Evolutionary conservation across 257 asterid genomes (phyloP).

Genomic region (Henckelia pumila): DNA sequence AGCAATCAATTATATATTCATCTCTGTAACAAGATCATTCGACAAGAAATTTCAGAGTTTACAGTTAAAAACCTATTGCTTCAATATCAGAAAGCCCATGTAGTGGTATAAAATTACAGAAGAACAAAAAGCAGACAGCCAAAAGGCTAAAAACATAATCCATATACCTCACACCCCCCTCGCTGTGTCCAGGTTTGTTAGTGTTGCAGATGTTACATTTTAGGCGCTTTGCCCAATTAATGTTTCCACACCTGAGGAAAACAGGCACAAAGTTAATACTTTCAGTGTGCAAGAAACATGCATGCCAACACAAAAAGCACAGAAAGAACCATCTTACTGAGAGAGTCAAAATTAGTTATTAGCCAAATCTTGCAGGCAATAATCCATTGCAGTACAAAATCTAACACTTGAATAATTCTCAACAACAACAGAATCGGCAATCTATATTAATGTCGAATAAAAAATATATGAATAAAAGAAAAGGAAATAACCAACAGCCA

Average conservation of each 20-base stretch:
- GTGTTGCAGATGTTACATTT: conserved; percentile 99
- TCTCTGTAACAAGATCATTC: conserved; percentile 8
- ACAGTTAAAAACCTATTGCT: background rate
- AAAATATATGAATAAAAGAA: no score
- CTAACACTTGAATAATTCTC: background rate
- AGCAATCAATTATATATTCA: background rate
- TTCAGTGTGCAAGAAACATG: conserved; percentile 4
- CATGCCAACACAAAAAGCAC: background rate
- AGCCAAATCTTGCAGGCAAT: background rate
- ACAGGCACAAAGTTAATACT: conserved; percentile 15
- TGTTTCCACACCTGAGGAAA: conserved; percentile 86
- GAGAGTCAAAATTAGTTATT: background rate
- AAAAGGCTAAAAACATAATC: conserved; percentile 3
- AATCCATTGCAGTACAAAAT: background rate
- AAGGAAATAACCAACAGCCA: background rate
- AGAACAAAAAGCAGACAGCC: background rate
- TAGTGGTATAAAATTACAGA: background rate
- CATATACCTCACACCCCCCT: conserved; percentile 91
- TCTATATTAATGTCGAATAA: background rate
- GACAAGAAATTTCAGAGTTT: background rate
- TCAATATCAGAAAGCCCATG: background rate
- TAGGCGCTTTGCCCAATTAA: conserved; percentile 95
- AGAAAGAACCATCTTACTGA: background rate
- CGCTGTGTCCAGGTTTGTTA: conserved; percentile 90
- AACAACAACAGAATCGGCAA: background rate